These are phyloP conservation scores for Crucibulum laeve DNA, from an alignment of 768 basidiomycete species.

Conservation along the genomic window DNA sequence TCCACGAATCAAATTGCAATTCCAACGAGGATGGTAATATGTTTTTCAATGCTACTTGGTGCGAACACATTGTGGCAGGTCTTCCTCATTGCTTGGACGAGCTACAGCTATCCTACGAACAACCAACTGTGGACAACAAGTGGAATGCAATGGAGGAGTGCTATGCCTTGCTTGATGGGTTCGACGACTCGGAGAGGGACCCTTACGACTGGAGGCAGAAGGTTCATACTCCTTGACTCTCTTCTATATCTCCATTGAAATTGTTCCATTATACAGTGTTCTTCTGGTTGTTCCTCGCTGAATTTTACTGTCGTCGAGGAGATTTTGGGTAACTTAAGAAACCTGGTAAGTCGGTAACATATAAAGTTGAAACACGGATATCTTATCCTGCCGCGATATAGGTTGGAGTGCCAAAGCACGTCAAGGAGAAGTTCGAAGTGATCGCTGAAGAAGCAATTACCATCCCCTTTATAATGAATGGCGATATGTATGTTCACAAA, in stretches of 20 bases:
- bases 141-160: background rate
- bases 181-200: background rate
- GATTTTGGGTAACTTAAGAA: background rate
- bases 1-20: constrained; percentile 1
- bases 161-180: background rate
- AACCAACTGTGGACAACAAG: background rate
- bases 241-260: background rate
- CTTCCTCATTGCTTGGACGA: background rate
- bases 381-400: background rate
- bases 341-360: background rate
- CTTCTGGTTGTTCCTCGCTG: background rate
- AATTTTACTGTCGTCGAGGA: background rate
- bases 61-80: background rate
- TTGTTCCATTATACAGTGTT: background rate
- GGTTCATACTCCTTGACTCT: background rate
- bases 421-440: background rate
- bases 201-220: background rate
- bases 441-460: background rate
- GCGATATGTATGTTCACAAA: background rate
- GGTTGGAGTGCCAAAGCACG: background rate
- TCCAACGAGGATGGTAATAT: background rate
- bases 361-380: background rate
- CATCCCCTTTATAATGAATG: background rate
- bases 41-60: background rate
- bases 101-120: background rate